Percentiles rank a stretch among this genome's conserved stretches.
Conservation (phyloP, 345 rosid genomes). For the Aurinia saxatilis region DNA sequence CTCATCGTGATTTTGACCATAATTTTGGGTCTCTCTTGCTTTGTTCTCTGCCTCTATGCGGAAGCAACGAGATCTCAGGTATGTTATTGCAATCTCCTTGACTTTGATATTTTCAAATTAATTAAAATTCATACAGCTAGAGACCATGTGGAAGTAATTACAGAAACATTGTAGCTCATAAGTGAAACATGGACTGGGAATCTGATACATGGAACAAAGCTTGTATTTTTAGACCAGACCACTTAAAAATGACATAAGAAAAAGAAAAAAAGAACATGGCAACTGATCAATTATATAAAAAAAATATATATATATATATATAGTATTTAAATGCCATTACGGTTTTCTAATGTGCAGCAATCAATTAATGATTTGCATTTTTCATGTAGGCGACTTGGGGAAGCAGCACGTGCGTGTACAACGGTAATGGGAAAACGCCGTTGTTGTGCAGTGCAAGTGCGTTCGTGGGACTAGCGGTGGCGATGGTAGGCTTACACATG, state of each 20-base stretch:
- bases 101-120: not conserved
- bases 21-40: conserved; percentile 65
- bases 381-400: conserved; percentile 53
- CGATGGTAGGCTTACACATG: conserved; percentile 63
- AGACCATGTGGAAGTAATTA: not conserved
- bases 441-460: conserved; percentile 54
- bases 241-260: too few relatives aligned
- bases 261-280: not conserved
- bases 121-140: not conserved
- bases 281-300: not conserved
- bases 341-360: not conserved
- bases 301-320: not conserved
- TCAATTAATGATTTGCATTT: not conserved
- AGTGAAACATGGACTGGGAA: not conserved
- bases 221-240: not conserved
- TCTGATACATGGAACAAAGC: not conserved
- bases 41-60: conserved; percentile 71
- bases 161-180: not conserved
- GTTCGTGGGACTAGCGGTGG: conserved; percentile 53
- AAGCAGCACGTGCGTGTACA: conserved; percentile 49
- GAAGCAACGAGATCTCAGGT: conserved; percentile 94
- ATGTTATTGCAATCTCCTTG: not conserved
- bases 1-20: conserved; percentile 46
- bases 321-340: not conserved
- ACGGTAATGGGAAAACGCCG: conserved; percentile 64